Base-by-base conservation (phyloP, 2,329 filamentous ascomycete species). In the Pseudocercospora fuligena region DNA sequence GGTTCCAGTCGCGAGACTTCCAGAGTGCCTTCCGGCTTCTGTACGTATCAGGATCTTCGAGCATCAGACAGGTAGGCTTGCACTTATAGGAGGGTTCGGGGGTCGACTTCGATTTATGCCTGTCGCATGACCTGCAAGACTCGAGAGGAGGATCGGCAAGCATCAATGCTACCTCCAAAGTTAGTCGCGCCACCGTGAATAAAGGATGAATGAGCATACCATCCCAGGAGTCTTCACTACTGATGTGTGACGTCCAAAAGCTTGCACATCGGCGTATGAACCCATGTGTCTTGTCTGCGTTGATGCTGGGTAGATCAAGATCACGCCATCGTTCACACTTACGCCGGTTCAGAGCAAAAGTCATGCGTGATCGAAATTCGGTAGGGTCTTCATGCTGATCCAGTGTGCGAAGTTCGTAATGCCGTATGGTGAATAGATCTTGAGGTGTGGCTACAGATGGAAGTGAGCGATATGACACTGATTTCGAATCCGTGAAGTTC, bases 401-500 rank as follows among this genome's bases (percentile, higher is more conserved):
- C 36, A 71, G 47, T 0, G 66, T 70, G 16, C 71, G 63, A n/a
- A 72, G 63, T 61, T 73, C 72, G 59, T 70, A 69, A 53, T 73
- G 73, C 25, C 72, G 66, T 14, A 74, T 14, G 0, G 70, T 70
- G 16, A 73, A 72, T 6, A 66, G 69, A 19, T 66, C 64, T 8
- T 65, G 58, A 0, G 72, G 72, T 3, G 59, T 31, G 2, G 60
- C 63, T 61, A 73, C 63, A 19, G 72, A 73, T 0, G 72, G 72
- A 6, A 74, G 53, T 23, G 65, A 65, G 27, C 72, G 66, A 53
- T 69, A 61, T 6, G 70, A 68, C 5, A 70, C 68, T 4, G 71
- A 70, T 27, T 64, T 63, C 1, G 69, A 71, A 23, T 72, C 70
- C 3, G 70, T 69, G 23, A 67, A 74, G 47, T 72, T 74, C 71